A percentile compares a stretch with the other conserved stretches of the same genome.
phyloP scores from a whole-genome alignment of 495 filamentous ascomycete species.

The Thozetella sp. region DNA sequence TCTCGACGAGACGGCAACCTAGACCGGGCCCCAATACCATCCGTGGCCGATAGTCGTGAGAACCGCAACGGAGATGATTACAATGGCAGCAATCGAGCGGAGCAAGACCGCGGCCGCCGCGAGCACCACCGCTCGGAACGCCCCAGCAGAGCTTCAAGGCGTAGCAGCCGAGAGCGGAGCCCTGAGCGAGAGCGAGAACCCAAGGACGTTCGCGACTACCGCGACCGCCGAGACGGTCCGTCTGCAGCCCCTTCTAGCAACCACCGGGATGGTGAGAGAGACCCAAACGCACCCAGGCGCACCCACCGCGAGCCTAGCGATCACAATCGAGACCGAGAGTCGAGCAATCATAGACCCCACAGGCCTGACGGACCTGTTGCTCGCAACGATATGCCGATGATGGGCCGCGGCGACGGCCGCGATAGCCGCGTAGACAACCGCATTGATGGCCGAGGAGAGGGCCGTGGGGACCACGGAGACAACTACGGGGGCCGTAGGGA shows the following conservation, averaged over 20 bases:
- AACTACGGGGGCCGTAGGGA: conserved; percentile 11
- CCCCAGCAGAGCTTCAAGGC: conserved; percentile 35
- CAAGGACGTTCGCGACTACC: conserved; percentile 39
- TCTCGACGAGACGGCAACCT: conserved; percentile 16
- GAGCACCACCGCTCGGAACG: conserved; percentile 44
- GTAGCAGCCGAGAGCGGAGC: conserved; percentile 44
- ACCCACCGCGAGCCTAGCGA: conserved; percentile 21
- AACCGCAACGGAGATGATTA: conserved; percentile 34
- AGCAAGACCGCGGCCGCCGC: conserved; percentile 46
- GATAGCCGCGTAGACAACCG: conserved; percentile 9
- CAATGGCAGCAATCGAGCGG: conserved; percentile 24
- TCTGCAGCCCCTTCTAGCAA: conserved; percentile 7
- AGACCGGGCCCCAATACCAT: conserved; percentile 26
- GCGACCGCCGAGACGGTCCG: conserved; percentile 27
- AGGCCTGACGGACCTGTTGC: neutral
- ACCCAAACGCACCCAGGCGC: conserved; percentile 15
- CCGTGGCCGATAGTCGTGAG: conserved; percentile 27
- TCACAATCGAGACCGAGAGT: conserved; percentile 13
- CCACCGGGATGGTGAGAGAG: conserved; percentile 14
- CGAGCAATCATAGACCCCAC: neutral
- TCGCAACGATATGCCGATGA: neutral
- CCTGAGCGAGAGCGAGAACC: conserved; percentile 32
- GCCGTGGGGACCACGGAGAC: conserved; percentile 8
- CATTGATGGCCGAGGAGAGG: conserved; percentile 6
- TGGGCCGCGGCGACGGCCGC: conserved; percentile 10